Evolutionary conservation across 768 basidiomycete genomes (phyloP), one percentile per base, ranked within the genome.

Genomic region (Phylloporus sp.): DNA sequence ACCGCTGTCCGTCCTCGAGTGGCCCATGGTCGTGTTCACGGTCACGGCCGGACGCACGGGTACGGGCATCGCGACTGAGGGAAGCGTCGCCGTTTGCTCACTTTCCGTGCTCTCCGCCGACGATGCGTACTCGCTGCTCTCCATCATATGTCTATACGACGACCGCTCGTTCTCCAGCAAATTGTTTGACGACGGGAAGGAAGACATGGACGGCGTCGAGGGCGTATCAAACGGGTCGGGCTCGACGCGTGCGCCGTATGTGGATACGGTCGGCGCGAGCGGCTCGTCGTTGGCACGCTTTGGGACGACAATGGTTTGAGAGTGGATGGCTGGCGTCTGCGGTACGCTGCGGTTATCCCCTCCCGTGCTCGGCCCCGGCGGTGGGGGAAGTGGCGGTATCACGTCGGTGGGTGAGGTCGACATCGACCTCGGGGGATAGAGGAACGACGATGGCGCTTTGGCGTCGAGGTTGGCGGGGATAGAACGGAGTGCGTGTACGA

Each of bases 401-500:
- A 32, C 21, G 3, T 26, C n/a, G 11, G 26, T 11, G 27, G 49
- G 24, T 0, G 49, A 44, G 22, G 31, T 18, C 7, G 39, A 27
- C 41, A 17, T 29, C 6, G 53, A 24, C 8, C 43, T 56, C 4
- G 60, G 64, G 3, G 61, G 61, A 38, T 65, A 69, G 3, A 52
- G 9, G 50, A 65, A 62, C 14, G 57, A 56, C 1, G 37, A 15
- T 0, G 55, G 47, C 2, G 53, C 53, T 6, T 23, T 43, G 22
- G 38, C 27, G 17, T 59, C 52, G n/a, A 50, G 51, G 38, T 56
- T 42, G 5, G 56, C 33, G 17, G 53, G 57, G 21, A 61, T 9
- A 15, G 56, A 48, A 17, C 60, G 60, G 9, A 63, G 51, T 11
- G 55, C 48, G 47, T 82, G 80, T 5, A 60, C 72, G 26, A 74